These are phyloP conservation scores for Ambispora gerdemannii DNA, from an alignment of 192 early-diverging fungal species.

Conservation along the genomic window DNA sequence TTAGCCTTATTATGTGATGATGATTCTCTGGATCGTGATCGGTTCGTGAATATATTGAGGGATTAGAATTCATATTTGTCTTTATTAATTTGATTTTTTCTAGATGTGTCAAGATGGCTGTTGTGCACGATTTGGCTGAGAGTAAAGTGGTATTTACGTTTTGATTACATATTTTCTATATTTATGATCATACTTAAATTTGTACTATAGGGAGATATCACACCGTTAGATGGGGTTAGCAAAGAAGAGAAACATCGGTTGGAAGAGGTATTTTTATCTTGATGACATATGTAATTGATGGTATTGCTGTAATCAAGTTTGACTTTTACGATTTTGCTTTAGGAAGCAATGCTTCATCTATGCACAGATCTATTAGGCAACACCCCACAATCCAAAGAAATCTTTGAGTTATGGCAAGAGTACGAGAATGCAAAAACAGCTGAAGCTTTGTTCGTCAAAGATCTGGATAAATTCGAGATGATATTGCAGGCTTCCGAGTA, in stretches of 20 bases:
- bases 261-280: conserved; percentile 64
- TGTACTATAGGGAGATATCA: conserved; percentile 75
- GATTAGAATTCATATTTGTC: conserved; percentile 21
- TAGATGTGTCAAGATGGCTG: conserved; percentile 84
- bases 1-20: conserved; percentile 85
- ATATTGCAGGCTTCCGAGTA: conserved; percentile 90
- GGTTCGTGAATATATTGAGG: neutral
- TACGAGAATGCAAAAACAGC: conserved; percentile 72
- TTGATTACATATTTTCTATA: neutral
- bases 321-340: no score
- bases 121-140: conserved; percentile 93
- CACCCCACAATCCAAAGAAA: conserved; percentile 63
- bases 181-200: conserved; percentile 5
- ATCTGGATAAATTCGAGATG: conserved; percentile 98
- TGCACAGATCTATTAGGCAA: conserved; percentile 53
- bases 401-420: conserved; percentile 75
- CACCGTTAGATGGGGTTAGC: conserved; percentile 73
- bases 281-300: no score
- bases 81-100: neutral
- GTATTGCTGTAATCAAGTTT: no score
- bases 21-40: conserved; percentile 51
- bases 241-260: conserved; percentile 72
- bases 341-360: conserved; percentile 64
- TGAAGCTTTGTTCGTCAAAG: conserved; percentile 82
- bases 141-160: conserved; percentile 70